Evolutionary conservation across 208 protist genomes (phyloP).

Genomic region (Trypanosoma scelopori): DNA sequence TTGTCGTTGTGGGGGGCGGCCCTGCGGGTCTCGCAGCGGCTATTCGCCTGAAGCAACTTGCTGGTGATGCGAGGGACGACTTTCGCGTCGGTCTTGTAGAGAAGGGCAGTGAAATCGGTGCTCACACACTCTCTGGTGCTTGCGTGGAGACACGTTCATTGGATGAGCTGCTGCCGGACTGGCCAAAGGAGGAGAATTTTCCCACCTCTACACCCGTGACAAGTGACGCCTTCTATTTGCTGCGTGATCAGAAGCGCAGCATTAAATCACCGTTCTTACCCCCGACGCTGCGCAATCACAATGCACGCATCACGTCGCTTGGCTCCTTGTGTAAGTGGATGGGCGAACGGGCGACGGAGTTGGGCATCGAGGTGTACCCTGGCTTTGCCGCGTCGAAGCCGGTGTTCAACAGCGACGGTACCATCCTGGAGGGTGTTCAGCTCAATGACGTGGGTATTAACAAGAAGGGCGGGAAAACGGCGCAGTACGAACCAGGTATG

Average conservation of each 20-base stretch:
- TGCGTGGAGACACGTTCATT: slow-evolving; percentile 96
- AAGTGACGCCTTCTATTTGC: slow-evolving; percentile 89
- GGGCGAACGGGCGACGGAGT: slow-evolving; percentile 91
- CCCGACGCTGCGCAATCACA: slow-evolving; percentile 89
- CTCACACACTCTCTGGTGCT: slow-evolving; percentile 97
- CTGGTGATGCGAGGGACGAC: slow-evolving; percentile 69
- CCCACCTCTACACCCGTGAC: slow-evolving; percentile 89
- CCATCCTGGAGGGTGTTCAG: slow-evolving; percentile 64
- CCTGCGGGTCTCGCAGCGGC: slow-evolving; percentile 94
- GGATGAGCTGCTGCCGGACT: slow-evolving; percentile 96
- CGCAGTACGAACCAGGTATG: slow-evolving; percentile 94
- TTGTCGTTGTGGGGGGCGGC: slow-evolving; percentile 96
- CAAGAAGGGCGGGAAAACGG: slow-evolving; percentile 93
- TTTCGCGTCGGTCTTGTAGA: slow-evolving; percentile 94
- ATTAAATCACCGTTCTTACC: slow-evolving; percentile 77
- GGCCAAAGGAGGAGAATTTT: slow-evolving; percentile 65
- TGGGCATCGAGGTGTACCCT: slow-evolving; percentile 97
- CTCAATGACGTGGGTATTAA: slow-evolving; percentile 87
- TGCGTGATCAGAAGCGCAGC: slow-evolving; percentile 51
- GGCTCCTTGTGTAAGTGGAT: slow-evolving; percentile 94
- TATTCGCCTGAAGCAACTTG: slow-evolving; percentile 95
- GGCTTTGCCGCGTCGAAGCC: slow-evolving; percentile 93
- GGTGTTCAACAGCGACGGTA: slow-evolving; percentile 43
- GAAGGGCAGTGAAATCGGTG: slow-evolving; percentile 95
- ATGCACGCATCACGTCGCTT: slow-evolving; percentile 96